A percentile compares a stretch with the other conserved stretches of the same genome.
Evolutionary conservation across 768 basidiomycete genomes (phyloP).

Genomic region (Strobilomyces confusus): DNA sequence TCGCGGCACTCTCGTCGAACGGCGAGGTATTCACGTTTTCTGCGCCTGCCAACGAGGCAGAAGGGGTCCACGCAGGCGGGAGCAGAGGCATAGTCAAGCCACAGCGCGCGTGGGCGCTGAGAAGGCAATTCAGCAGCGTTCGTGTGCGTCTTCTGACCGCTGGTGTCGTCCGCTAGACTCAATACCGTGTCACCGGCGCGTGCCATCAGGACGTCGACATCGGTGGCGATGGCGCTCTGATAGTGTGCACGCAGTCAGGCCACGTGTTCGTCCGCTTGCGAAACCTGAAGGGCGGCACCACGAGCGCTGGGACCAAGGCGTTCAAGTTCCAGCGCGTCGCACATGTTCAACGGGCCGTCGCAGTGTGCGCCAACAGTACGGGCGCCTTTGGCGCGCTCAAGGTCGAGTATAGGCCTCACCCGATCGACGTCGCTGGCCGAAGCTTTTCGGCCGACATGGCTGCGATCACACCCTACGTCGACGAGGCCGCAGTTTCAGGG

Average conservation of each 20-base stretch:
- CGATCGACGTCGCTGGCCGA: slow-evolving; percentile 53
- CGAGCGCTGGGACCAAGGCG: slow-evolving; percentile 37
- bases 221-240: slow-evolving; percentile 80
- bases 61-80: slow-evolving; percentile 13
- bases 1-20: slow-evolving; percentile 77
- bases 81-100: slow-evolving; percentile 52
- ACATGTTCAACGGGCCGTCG: slow-evolving; percentile 78
- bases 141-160: slow-evolving; percentile 41
- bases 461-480: slow-evolving; percentile 56
- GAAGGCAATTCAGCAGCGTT: slow-evolving; percentile 83
- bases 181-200: neutral
- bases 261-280: slow-evolving; percentile 87
- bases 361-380: slow-evolving; percentile 80
- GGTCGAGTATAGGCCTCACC: slow-evolving; percentile 59
- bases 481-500: neutral
- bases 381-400: slow-evolving; percentile 87
- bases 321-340: slow-evolving; percentile 80
- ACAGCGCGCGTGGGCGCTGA: slow-evolving; percentile 85
- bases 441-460: slow-evolving; percentile 63
- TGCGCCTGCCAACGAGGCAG: slow-evolving; percentile 33
- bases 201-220: slow-evolving; percentile 74
- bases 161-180: neutral
- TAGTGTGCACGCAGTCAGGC: slow-evolving; percentile 92
- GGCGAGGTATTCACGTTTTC: slow-evolving; percentile 92
- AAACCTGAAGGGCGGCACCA: slow-evolving; percentile 30